A percentile compares a stretch with the other conserved stretches of the same genome.
These are phyloP conservation scores for Ogataea kodamae DNA, from an alignment of 805 yeast genomes.

Conservation along the genomic window DNA sequence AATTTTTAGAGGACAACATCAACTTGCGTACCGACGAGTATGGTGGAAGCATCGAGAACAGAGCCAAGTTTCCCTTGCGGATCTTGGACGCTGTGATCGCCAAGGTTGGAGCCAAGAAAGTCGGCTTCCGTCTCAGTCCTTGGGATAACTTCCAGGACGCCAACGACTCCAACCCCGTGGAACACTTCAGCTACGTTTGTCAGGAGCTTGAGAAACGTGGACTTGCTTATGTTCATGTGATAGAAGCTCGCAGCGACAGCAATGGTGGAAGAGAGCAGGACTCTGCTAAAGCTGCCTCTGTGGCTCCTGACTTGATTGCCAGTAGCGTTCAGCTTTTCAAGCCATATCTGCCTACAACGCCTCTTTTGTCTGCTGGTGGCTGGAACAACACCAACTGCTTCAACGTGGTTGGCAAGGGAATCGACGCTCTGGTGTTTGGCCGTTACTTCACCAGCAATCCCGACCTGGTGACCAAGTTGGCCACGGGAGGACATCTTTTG, in stretches of 20 bases:
- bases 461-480: conserved; percentile 46
- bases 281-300: conserved; percentile 16
- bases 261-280: conserved; percentile 27
- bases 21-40: conserved; percentile 47
- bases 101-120: conserved; percentile 35
- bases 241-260: conserved; percentile 36
- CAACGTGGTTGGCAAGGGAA: conserved; percentile 6
- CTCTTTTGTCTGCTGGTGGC: conserved; percentile 28
- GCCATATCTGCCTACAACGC: conserved; percentile 28
- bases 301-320: conserved; percentile 23
- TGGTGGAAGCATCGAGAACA: conserved; percentile 47
- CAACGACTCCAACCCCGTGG: conserved; percentile 20
- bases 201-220: conserved; percentile 32
- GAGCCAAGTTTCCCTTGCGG: conserved; percentile 35
- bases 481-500: conserved; percentile 38
- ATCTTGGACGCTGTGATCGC: conserved; percentile 36
- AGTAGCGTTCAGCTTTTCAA: conserved; percentile 13
- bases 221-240: conserved; percentile 36
- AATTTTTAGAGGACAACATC: conserved; percentile 34
- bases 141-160: conserved; percentile 32
- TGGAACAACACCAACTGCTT: conserved; percentile 27
- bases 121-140: conserved; percentile 37
- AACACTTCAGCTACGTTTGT: conserved; percentile 29
- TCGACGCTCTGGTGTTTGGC: conserved; percentile 38
- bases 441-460: conserved; percentile 54